Evolutionary conservation across 257 asterid species (phyloP).

Genomic region (Capsicum rhomboideum): DNA sequence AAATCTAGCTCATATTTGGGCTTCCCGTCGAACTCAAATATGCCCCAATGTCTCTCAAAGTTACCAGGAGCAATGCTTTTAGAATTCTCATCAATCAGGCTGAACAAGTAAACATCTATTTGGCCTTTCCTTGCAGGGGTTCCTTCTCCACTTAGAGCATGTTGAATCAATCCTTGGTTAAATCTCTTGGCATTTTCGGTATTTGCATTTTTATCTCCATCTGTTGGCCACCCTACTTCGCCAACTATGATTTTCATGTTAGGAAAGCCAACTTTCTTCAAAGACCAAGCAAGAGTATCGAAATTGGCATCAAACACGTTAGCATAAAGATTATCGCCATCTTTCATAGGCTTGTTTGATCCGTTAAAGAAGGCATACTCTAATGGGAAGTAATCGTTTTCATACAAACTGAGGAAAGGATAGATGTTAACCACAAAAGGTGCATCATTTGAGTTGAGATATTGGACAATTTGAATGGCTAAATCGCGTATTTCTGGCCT

Average conservation of each 20-base stretch:
- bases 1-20: conserved; percentile 71
- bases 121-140: conserved; percentile 67
- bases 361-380: conserved; percentile 88
- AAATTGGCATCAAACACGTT: conserved; percentile 91
- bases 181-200: conserved; percentile 46
- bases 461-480: conserved; percentile 53
- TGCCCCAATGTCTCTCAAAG: conserved; percentile 95
- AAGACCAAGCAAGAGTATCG: conserved; percentile 70
- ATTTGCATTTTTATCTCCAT: conserved; percentile 66
- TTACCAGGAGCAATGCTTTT: conserved; percentile 86
- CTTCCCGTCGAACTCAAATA: conserved; percentile 76
- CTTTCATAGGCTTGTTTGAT: conserved; percentile 41
- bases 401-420: conserved; percentile 81
- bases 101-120: conserved; percentile 58
- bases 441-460: conserved; percentile 50
- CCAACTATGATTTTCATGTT: conserved; percentile 65
- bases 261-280: conserved; percentile 73
- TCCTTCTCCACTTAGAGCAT: conserved; percentile 57
- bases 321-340: conserved; percentile 46
- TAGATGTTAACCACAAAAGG: conserved; percentile 88
- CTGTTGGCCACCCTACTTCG: conserved; percentile 97
- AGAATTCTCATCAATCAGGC: conserved; percentile 76
- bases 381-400: conserved; percentile 57
- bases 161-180: conserved; percentile 70
- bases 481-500: conserved; percentile 76